Base-by-base conservation (phyloP, 352 stramenopile genomes). In the Globisporangium viniferum region DNA sequence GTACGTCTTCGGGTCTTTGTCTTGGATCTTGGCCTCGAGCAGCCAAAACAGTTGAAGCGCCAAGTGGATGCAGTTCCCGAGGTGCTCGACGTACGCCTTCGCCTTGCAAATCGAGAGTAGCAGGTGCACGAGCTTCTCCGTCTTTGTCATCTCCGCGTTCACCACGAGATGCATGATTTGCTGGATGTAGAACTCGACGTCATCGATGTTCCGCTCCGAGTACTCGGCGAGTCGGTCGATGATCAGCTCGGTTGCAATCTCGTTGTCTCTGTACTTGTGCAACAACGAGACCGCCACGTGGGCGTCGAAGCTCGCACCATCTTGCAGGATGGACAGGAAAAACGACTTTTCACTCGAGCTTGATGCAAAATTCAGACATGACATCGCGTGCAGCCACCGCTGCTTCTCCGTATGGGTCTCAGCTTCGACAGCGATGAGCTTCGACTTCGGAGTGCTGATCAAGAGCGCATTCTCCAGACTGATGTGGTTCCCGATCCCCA, bases 121-220 rank as follows among this genome's bases (percentile, higher is more conserved):
- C 69, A 92, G 64, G 51, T 90, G 71, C 44, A 91, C 81, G 22
- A 92, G 69, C 63, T 89, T 90, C 39, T 92, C 81, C 0, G 84
- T 88, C 48, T 82, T 82, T 7, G 68, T 73, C 60, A 89, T 75
- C 36, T 92, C 80, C 0, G 81, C 68, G 51, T 91, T 91, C 39
- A 94, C 77, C 4, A 86, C 77, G 22, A 92, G 70, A 53, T 93
- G 86, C 51, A 92, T 79, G 67, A 94, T 90, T 54, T 93, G 84
- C 62, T 87, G 84, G 33, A 93, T 81, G 73, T 94, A 94, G 62
- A 94, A 92, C 66, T 92, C 86, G 6, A 92, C 86, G 58, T 93
- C 86, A 49, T 92, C 86, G 24, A 92, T 80, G 64, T 90, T 87
- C 12, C 78, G 55, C 46, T 90, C 82, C 2, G 80, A 77, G 63